Percentiles rank a stretch among this genome's conserved stretches.
Conservation (phyloP, 331 rosid genomes). For the Telfairia occidentalis region DNA sequence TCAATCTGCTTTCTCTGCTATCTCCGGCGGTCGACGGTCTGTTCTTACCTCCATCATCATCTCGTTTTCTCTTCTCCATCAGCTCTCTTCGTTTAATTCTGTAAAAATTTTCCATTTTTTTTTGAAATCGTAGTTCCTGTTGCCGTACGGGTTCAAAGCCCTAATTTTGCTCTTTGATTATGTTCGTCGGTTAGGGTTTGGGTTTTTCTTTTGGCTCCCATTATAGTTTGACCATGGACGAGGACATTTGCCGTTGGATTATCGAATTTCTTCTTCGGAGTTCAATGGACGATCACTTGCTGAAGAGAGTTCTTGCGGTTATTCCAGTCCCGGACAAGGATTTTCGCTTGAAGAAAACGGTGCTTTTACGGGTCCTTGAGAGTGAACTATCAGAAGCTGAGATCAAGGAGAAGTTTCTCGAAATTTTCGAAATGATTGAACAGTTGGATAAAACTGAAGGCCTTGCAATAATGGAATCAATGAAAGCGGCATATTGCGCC, state of each 20-base stretch:
- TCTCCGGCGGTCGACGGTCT: background rate
- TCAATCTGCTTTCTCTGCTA: background rate
- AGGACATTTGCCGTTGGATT: slow-evolving; percentile 37
- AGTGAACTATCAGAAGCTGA: slow-evolving; percentile 24
- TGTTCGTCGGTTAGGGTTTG: background rate
- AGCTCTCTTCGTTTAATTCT: background rate
- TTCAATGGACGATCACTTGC: slow-evolving; percentile 25
- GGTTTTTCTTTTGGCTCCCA: background rate
- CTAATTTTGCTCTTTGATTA: background rate
- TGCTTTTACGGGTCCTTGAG: slow-evolving; percentile 48
- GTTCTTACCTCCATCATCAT: background rate
- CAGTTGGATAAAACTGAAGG: slow-evolving; percentile 24
- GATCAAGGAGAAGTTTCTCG: slow-evolving; percentile 32
- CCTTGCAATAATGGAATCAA: slow-evolving; percentile 14
- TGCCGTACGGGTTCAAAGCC: background rate
- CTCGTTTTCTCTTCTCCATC: background rate
- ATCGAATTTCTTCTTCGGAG: slow-evolving; percentile 44
- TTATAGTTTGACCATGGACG: slow-evolving; percentile 16
- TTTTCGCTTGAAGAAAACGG: slow-evolving; percentile 34
- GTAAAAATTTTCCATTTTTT: background rate
- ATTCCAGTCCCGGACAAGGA: slow-evolving; percentile 34
- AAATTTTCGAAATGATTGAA: slow-evolving; percentile 35
- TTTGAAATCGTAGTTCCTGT: background rate
- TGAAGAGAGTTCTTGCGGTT: slow-evolving; percentile 18
- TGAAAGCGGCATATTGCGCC: slow-evolving; percentile 47